Conservation (phyloP, 352 stramenopile species). For the Phytopythium montanum region DNA sequence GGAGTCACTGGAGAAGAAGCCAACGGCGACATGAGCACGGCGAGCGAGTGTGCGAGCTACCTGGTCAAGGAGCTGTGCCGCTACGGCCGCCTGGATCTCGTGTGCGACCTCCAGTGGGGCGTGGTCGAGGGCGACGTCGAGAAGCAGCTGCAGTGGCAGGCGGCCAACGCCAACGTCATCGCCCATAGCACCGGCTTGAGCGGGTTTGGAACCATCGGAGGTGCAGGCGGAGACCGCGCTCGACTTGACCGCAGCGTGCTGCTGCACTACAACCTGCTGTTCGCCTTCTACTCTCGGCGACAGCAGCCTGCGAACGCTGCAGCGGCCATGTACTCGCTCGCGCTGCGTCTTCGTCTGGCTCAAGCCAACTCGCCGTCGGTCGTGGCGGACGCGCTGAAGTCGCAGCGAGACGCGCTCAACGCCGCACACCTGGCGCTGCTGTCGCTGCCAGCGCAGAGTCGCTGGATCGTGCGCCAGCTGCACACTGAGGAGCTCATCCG, state of each 20-base stretch:
- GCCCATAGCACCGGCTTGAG: slow-evolving; percentile 14
- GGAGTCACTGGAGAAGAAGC: background rate
- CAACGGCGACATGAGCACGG: slow-evolving; percentile 25
- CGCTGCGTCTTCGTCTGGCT: slow-evolving; percentile 40
- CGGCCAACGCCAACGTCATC: slow-evolving; percentile 56
- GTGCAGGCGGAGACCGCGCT: background rate
- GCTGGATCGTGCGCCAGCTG: slow-evolving; percentile 70
- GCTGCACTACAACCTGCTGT: slow-evolving; percentile 68
- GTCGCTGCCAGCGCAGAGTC: slow-evolving; percentile 36
- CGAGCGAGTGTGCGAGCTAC: slow-evolving; percentile 65
- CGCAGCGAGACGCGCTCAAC: slow-evolving; percentile 63
- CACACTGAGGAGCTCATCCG: slow-evolving; percentile 50
- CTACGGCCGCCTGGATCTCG: slow-evolving; percentile 58
- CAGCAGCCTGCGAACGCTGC: slow-evolving; percentile 63
- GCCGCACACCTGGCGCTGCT: slow-evolving; percentile 42
- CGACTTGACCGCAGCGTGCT: slow-evolving; percentile 40
- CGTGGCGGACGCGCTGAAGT: slow-evolving; percentile 24
- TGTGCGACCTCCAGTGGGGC: slow-evolving; percentile 75
- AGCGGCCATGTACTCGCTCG: slow-evolving; percentile 53
- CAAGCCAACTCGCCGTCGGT: slow-evolving; percentile 25
- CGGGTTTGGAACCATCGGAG: slow-evolving; percentile 2
- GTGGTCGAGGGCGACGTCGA: slow-evolving; percentile 56
- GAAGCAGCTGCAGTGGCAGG: slow-evolving; percentile 70
- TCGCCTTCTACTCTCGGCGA: slow-evolving; percentile 59
- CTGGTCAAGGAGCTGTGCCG: slow-evolving; percentile 72